phyloP scores from a whole-genome alignment of 352 stramenopile genomes.

The Heterotrichella gracilis region DNA sequence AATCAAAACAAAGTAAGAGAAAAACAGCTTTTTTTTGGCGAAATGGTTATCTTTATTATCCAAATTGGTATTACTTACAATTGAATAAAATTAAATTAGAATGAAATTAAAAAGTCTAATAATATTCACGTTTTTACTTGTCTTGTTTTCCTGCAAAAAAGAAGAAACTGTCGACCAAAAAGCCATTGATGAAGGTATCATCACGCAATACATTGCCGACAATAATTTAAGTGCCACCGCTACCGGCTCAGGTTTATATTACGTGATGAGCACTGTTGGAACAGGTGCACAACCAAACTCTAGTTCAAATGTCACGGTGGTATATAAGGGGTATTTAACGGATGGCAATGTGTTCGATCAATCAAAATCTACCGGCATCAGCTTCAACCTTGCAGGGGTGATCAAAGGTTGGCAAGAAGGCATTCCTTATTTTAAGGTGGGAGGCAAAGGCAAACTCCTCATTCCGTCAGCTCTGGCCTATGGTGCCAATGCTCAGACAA shows the following conservation, averaged over 20 bases:
- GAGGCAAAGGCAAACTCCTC: neutral
- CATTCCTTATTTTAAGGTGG: neutral
- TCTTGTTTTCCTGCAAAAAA: conserved; percentile 2
- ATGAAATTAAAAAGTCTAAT: too few relatives aligned
- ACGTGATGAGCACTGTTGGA: neutral
- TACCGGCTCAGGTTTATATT: neutral
- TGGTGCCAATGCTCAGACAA: neutral
- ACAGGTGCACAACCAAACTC: neutral
- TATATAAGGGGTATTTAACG: neutral
- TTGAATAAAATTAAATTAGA: too few relatives aligned
- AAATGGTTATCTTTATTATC: too few relatives aligned
- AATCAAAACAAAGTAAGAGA: too few relatives aligned
- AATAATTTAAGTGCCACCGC: neutral
- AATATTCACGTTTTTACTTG: too few relatives aligned
- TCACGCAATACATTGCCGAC: neutral
- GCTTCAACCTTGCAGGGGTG: neutral
- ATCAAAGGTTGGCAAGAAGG: neutral
- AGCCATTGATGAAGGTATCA: neutral
- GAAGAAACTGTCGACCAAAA: neutral
- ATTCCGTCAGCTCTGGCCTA: neutral
- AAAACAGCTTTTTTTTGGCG: too few relatives aligned
- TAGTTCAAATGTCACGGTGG: neutral
- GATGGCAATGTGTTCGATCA: neutral
- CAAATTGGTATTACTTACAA: too few relatives aligned
- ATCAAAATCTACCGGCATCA: neutral